Conservation (phyloP, 495 filamentous ascomycete species). For the Sordaria brevicollis region DNA sequence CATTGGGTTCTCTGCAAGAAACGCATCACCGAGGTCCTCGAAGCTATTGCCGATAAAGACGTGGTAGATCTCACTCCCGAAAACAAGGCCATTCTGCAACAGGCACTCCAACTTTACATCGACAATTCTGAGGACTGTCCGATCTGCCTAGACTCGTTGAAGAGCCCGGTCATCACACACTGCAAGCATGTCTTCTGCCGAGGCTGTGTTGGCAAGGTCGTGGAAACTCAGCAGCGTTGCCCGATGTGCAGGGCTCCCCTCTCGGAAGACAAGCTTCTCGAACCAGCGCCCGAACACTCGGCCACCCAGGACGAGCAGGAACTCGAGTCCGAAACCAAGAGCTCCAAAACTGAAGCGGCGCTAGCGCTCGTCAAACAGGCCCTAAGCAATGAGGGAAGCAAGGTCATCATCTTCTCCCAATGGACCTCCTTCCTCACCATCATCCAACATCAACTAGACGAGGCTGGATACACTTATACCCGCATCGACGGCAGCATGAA, state of each 20-base stretch:
- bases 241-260: conserved; percentile 80
- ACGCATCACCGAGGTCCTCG: conserved; percentile 59
- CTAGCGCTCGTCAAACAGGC: conserved; percentile 68
- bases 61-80: conserved; percentile 63
- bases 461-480: conserved; percentile 51
- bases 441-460: conserved; percentile 58
- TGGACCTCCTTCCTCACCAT: conserved; percentile 87
- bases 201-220: conserved; percentile 66
- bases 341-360: conserved; percentile 77
- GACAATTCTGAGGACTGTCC: conserved; percentile 77
- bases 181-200: conserved; percentile 79
- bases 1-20: conserved; percentile 76
- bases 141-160: conserved; percentile 67
- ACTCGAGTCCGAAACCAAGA: conserved; percentile 54
- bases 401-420: conserved; percentile 85
- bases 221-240: conserved; percentile 72
- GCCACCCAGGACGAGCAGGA: conserved; percentile 28
- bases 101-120: conserved; percentile 67
- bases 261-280: conserved; percentile 48
- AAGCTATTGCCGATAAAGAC: conserved; percentile 52
- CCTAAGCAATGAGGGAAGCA: conserved; percentile 55
- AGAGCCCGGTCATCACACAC: conserved; percentile 72
- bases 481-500: conserved; percentile 82
- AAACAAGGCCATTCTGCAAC: conserved; percentile 63
- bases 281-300: conserved; percentile 48